A percentile compares a stretch with the other conserved stretches of the same genome.
Conservation (phyloP, 208 protist genomes). For the Angomonas desouzai region DNA sequence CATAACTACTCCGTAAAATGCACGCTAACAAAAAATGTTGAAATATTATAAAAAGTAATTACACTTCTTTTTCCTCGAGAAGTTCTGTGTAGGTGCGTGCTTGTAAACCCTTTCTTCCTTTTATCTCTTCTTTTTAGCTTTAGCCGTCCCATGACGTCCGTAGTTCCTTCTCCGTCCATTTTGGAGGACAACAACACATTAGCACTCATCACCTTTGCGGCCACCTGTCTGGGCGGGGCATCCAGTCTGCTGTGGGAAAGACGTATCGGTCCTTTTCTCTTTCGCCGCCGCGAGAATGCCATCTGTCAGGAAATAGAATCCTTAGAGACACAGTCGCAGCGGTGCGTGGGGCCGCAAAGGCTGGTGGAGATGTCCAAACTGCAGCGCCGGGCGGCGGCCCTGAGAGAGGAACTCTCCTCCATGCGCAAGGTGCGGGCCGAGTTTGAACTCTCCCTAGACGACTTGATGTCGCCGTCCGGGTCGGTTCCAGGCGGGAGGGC, state of each 20-base stretch:
- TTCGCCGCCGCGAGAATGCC: slow-evolving; percentile 35
- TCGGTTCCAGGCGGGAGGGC: neutral
- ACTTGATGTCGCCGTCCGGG: neutral
- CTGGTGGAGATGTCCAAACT: neutral
- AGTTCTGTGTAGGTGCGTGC: too few relatives aligned
- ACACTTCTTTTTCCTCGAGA: too few relatives aligned
- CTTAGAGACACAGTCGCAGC: neutral
- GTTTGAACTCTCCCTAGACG: neutral
- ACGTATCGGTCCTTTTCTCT: slow-evolving; percentile 25
- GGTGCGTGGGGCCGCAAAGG: neutral
- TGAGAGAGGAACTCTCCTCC: neutral
- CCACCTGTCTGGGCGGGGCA: slow-evolving; percentile 28
- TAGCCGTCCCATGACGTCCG: neutral
- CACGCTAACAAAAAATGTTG: too few relatives aligned
- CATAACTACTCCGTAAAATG: too few relatives aligned
- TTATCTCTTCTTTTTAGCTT: too few relatives aligned
- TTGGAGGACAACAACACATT: slow-evolving; percentile 15
- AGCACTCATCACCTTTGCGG: slow-evolving; percentile 24
- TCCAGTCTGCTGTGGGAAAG: slow-evolving; percentile 37
- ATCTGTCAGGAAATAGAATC: slow-evolving; percentile 11
- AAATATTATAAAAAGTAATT: too few relatives aligned
- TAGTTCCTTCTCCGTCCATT: neutral
- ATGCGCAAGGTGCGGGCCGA: neutral
- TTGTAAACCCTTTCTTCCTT: too few relatives aligned
- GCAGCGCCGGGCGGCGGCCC: neutral